These are phyloP conservation scores for Leccinum aurantiacum DNA, from an alignment of 768 basidiomycete species.

Conservation along the genomic window DNA sequence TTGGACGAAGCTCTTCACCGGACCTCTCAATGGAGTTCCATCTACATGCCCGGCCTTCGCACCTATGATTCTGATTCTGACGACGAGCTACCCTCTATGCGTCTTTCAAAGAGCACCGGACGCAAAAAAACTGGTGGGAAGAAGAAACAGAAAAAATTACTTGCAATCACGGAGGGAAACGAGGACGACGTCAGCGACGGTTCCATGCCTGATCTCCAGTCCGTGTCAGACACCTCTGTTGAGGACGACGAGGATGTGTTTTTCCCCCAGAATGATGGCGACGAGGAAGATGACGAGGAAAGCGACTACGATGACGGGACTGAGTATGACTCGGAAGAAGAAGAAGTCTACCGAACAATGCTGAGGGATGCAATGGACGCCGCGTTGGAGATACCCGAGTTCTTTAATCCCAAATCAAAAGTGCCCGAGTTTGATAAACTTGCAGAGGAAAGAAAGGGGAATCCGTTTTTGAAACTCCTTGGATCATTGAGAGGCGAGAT, in stretches of 20 bases:
- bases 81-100: constrained; percentile 19
- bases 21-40: constrained; percentile 60
- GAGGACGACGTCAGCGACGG: constrained; percentile 41
- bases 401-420: constrained; percentile 49
- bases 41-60: constrained; percentile 30
- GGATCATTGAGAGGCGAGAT: constrained; percentile 67
- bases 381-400: constrained; percentile 55
- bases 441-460: constrained; percentile 57
- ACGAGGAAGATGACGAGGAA: constrained; percentile 34
- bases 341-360: constrained; percentile 61
- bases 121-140: constrained; percentile 19
- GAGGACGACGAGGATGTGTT: constrained; percentile 37
- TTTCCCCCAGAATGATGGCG: constrained; percentile 34
- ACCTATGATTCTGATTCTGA: constrained; percentile 27
- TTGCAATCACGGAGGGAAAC: constrained; percentile 50
- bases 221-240: constrained; percentile 61
- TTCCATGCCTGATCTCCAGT: constrained; percentile 69
- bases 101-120: constrained; percentile 13
- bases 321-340: constrained; percentile 66
- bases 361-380: constrained; percentile 73
- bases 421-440: constrained; percentile 46
- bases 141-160: constrained; percentile 39
- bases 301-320: constrained; percentile 40
- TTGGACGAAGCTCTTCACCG: constrained; percentile 50
- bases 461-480: constrained; percentile 77